A percentile compares a stretch with the other conserved stretches of the same genome.
These are phyloP conservation scores for Tritrichomonas foetus DNA, from an alignment of 208 protist species.

Conservation along the genomic window DNA sequence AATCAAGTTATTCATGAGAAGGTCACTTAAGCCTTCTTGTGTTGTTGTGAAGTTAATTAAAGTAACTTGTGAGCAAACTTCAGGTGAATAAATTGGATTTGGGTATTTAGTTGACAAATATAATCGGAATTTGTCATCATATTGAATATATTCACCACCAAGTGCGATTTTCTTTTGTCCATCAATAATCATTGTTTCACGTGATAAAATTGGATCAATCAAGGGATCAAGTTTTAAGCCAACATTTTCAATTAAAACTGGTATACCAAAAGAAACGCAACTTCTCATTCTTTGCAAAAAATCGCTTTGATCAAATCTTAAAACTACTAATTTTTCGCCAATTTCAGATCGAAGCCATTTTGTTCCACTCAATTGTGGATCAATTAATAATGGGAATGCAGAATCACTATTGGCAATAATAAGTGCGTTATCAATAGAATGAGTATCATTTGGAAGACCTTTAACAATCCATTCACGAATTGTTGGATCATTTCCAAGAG, in stretches of 20 bases:
- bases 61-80: slow-evolving; percentile 92
- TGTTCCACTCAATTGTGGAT: slow-evolving; percentile 92
- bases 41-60: slow-evolving; percentile 98
- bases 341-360: slow-evolving; percentile 87
- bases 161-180: slow-evolving; percentile 44
- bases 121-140: slow-evolving; percentile 81
- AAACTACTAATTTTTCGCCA: slow-evolving; percentile 76
- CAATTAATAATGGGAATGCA: slow-evolving; percentile 94
- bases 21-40: slow-evolving; percentile 89
- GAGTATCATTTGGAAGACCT: slow-evolving; percentile 83
- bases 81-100: slow-evolving; percentile 94
- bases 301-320: slow-evolving; percentile 71
- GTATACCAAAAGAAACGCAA: slow-evolving; percentile 59
- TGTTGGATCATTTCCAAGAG: slow-evolving; percentile 71
- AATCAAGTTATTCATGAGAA: slow-evolving; percentile 93
- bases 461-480: slow-evolving; percentile 94
- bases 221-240: slow-evolving; percentile 88
- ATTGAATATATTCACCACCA: slow-evolving; percentile 50
- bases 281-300: slow-evolving; percentile 68
- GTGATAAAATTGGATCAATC: slow-evolving; percentile 85
- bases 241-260: slow-evolving; percentile 83
- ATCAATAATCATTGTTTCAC: slow-evolving; percentile 80
- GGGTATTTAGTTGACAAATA: slow-evolving; percentile 93
- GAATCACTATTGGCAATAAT: slow-evolving; percentile 74
- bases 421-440: slow-evolving; percentile 92